Conservation (phyloP, 441 rosid genomes). For the Omphalea diandra region DNA sequence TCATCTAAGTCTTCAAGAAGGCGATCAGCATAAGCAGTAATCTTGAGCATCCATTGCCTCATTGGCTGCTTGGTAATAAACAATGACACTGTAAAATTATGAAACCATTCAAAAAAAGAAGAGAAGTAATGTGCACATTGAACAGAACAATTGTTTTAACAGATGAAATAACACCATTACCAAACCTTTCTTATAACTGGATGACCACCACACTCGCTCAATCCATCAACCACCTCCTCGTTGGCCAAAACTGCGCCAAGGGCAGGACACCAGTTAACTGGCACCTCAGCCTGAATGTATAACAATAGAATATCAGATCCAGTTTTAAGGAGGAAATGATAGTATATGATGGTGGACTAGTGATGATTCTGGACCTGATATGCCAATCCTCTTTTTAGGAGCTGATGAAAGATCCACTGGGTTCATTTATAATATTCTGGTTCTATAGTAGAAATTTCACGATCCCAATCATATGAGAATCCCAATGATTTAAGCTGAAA, state of each 20-base stretch:
- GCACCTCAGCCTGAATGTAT: conserved; percentile 83
- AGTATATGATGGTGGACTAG: conserved; percentile 19
- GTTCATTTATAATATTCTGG: conserved; percentile 96
- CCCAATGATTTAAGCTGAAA: conserved; percentile 91
- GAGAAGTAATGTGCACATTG: conserved; percentile 20
- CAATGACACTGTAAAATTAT: conserved; percentile 93
- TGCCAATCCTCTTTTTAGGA: conserved; percentile 93
- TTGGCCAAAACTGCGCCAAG: conserved; percentile 98
- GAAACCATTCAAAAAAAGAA: conserved; percentile 55
- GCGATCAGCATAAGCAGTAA: conserved; percentile 93
- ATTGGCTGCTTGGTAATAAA: conserved; percentile 99
- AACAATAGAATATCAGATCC: conserved; percentile 25
- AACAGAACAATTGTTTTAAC: conserved; percentile 19
- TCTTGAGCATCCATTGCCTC: conserved; percentile 99
- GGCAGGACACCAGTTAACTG: conserved; percentile 99
- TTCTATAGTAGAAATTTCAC: conserved; percentile 90
- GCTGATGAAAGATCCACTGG: conserved; percentile 98
- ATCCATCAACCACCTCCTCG: conserved; percentile 98
- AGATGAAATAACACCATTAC: conserved; percentile 5
- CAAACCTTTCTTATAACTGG: conserved; percentile 94
- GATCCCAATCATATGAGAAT: conserved; percentile 97
- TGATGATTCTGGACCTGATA: conserved; percentile 64
- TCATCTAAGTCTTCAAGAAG: conserved; percentile 93
- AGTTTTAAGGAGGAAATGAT: conserved; percentile 25
- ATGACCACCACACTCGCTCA: conserved; percentile 96